Evolutionary conservation across 441 rosid genomes (phyloP).

Genomic region (Bruguiera hainesii): DNA sequence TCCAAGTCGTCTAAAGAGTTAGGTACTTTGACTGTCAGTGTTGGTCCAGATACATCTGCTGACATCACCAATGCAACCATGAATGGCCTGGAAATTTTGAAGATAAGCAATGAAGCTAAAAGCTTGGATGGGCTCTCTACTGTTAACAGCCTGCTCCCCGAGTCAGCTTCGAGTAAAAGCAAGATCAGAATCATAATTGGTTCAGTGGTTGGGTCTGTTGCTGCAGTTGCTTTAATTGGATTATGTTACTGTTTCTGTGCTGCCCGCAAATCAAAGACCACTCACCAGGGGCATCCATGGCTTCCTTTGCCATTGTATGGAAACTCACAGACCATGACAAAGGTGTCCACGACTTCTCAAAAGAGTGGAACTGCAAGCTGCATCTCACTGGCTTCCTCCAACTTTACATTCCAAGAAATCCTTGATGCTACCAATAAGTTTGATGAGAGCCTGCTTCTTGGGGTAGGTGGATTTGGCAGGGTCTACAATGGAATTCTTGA

Average conservation of each 20-base stretch:
- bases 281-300: conserved; percentile 70
- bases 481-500: conserved; percentile 91
- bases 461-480: conserved; percentile 97
- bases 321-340: conserved; percentile 74
- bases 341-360: conserved; percentile 74
- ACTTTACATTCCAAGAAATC: conserved; percentile 86
- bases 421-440: conserved; percentile 88
- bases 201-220: conserved; percentile 45
- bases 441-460: conserved; percentile 79
- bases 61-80: conserved; percentile 63
- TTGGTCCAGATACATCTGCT: conserved; percentile 73
- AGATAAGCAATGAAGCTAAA: conserved; percentile 67
- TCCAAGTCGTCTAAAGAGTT: conserved; percentile 52
- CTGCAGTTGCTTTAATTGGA: conserved; percentile 38
- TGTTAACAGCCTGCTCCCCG: conserved; percentile 53
- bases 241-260: conserved; percentile 55
- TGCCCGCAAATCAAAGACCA: conserved; percentile 41
- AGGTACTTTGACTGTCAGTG: conserved; percentile 58
- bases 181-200: conserved; percentile 49
- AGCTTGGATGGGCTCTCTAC: conserved; percentile 72
- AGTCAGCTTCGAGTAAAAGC: conserved; percentile 37
- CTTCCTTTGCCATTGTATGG: conserved; percentile 88
- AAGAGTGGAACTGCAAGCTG: conserved; percentile 86
- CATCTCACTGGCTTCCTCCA: conserved; percentile 69
- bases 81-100: conserved; percentile 90